Base-by-base conservation (phyloP, 2,329 filamentous ascomycete genomes). In the Microdochium paspali region DNA sequence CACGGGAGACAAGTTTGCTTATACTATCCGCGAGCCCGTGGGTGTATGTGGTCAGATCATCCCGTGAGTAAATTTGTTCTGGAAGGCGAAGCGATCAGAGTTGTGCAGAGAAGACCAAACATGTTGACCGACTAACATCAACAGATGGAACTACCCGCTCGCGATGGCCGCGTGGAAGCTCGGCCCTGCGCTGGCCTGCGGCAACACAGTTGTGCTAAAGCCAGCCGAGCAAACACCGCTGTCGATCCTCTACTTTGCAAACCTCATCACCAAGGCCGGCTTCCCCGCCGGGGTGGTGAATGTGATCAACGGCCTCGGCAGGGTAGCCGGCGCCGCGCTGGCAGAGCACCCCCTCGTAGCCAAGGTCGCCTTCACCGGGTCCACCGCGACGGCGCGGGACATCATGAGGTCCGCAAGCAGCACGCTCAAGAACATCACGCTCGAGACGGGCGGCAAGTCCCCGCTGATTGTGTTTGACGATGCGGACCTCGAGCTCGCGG, bases 1-100 rank as follows among this genome's bases (percentile, higher is more conserved):
- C 2, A 74, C 71, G 1, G 69, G 73, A 2, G 65, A 68, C 10
- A 85, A 84, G 57, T 72, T 85, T 47, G 79, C 80, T 3, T 85
- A 85, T 55, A 84, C 80, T 0, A 68, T 84, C 23, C 73, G 78
- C 28, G 78, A 85, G 59, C 82, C 82, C 2, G 65, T 85, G 28
- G 82, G 82, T 44, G 82, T 85, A 0, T 82, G 80, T 50, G 80
- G 71, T 12, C 63, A 66, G 61, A 84, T 84, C 49, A 84, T 83
- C 47, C 79, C 80, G 18, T 85, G 80, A 80, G 84, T 85, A 57
- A 84, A 79, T 52, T 80, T 80, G 6, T 66, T 84, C 1, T 15
- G 15, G 31, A 18, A 15, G 31, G 6, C 4, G 15, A 15, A 35
- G 6, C 18, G 13, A 7, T 35, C 18, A 18, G 26, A 9, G 9